These are phyloP conservation scores for Xylaria sp. DNA, from an alignment of 2,329 filamentous ascomycete genomes.

Conservation along the genomic window DNA sequence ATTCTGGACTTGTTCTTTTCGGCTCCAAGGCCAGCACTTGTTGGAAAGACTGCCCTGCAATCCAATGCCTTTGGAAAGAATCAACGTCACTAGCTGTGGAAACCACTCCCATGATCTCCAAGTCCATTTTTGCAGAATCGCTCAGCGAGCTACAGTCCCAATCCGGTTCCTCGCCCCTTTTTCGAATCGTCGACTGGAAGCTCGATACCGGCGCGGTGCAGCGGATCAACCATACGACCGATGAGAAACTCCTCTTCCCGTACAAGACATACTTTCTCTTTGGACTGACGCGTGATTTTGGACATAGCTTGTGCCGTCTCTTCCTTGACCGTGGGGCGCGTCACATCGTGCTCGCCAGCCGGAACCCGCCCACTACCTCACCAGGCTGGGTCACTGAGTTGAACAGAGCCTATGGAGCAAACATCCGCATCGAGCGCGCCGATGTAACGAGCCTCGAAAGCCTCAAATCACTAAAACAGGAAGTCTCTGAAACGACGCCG, in stretches of 20 bases:
- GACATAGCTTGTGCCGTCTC: conserved; percentile 56
- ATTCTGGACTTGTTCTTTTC: conserved; percentile 27
- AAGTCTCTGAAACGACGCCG: conserved; percentile 42
- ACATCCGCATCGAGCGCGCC: conserved; percentile 43
- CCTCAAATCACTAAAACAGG: conserved; percentile 46
- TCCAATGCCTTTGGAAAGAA: conserved; percentile 39
- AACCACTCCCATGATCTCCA: not conserved
- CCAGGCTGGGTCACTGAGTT: conserved; percentile 51
- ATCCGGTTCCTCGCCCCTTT: conserved; percentile 31
- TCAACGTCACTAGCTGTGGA: conserved; percentile 39
- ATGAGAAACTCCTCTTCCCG: conserved; percentile 45
- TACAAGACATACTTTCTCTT: conserved; percentile 54
- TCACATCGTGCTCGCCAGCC: conserved; percentile 54
- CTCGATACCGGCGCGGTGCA: conserved; percentile 46
- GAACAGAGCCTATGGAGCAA: conserved; percentile 32
- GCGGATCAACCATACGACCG: conserved; percentile 42
- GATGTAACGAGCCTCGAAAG: conserved; percentile 45
- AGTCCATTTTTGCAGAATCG: conserved; percentile 35
- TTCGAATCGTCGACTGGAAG: conserved; percentile 55
- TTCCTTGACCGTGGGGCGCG: conserved; percentile 53
- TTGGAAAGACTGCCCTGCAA: conserved; percentile 24
- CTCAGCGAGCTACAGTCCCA: conserved; percentile 44
- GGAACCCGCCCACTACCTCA: conserved; percentile 46
- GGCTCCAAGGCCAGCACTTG: conserved; percentile 30
- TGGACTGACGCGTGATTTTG: conserved; percentile 57